Percentiles rank a stretch among this genome's conserved stretches.
Conservation (phyloP, 2,329 filamentous ascomycete genomes). For the Pseudocercospora macadamiae region DNA sequence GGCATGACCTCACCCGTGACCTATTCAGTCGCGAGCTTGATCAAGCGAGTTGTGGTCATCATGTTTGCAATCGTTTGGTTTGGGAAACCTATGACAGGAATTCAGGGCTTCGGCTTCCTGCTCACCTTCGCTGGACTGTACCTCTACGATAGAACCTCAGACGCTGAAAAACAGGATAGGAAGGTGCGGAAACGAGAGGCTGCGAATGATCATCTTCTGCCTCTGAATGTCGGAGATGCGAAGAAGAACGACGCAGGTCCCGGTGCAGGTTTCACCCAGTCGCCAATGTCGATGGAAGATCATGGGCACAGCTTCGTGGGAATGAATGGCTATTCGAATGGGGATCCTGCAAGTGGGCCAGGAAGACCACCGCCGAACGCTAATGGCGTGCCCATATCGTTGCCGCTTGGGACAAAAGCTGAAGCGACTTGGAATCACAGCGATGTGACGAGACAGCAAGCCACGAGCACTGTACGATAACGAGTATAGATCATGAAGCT, state of each 20-base stretch:
- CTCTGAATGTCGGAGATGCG: conserved; percentile 53
- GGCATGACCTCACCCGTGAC: conserved; percentile 95
- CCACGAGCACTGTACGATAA: conserved; percentile 12
- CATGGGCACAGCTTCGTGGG: conserved; percentile 25
- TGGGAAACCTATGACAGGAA: conserved; percentile 78
- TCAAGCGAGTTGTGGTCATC: conserved; percentile 97
- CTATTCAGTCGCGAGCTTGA: conserved; percentile 92
- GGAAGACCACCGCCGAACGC: conserved; percentile 27
- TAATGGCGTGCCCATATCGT: conserved; percentile 39
- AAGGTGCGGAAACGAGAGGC: conserved; percentile 68
- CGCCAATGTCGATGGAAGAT: conserved; percentile 25
- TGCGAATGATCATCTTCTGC: conserved; percentile 66
- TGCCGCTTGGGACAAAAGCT: conserved; percentile 79
- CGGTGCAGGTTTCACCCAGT: conserved; percentile 22
- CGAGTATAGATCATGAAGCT: not conserved
- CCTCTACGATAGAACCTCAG: conserved; percentile 89
- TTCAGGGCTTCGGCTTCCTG: conserved; percentile 82
- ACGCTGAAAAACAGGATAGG: conserved; percentile 84
- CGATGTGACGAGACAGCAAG: conserved; percentile 39
- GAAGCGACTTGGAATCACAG: conserved; percentile 76
- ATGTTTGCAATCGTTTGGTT: conserved; percentile 96
- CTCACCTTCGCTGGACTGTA: conserved; percentile 93
- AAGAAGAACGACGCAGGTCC: conserved; percentile 38
- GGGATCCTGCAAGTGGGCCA: conserved; percentile 28
- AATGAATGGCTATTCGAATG: conserved; percentile 36